Percentiles rank a stretch among this genome's conserved stretches.
Conservation (phyloP, 2,329 filamentous ascomycete species). For the Epichloe festucae region DNA sequence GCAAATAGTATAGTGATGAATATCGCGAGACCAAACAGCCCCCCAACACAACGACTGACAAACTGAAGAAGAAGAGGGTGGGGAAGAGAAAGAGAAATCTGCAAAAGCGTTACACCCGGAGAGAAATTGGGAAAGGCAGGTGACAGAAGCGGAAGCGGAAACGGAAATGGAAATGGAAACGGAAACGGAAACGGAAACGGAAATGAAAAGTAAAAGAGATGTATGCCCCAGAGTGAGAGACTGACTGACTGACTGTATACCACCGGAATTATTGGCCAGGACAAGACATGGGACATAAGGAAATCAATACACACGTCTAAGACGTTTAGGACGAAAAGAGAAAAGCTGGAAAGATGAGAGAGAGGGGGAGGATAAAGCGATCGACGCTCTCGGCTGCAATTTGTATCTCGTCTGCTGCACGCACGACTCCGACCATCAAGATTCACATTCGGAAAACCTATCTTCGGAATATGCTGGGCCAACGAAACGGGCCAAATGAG, state of each 20-base stretch:
- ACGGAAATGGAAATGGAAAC: neutral
- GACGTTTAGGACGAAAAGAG: neutral
- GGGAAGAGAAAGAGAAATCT: neutral
- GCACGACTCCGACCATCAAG: neutral
- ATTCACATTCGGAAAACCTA: too few species aligned
- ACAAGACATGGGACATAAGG: neutral
- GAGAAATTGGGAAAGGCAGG: neutral
- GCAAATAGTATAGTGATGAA: neutral
- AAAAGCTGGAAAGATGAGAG: neutral
- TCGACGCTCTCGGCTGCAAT: neutral
- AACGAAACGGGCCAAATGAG: neutral
- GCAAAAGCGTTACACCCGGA: neutral
- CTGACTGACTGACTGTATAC: neutral
- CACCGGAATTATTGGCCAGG: neutral
- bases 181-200: neutral
- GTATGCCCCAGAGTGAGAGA: neutral
- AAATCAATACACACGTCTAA: neutral
- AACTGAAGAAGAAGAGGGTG: slow-evolving; percentile 1
- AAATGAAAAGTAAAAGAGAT: neutral
- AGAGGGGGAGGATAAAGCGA: neutral
- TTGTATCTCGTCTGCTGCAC: slow-evolving; percentile 1
- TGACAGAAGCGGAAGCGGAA: neutral
- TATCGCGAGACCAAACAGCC: neutral
- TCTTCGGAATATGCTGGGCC: neutral
- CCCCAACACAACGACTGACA: neutral